Conservation (phyloP, 306 rosid species). For the Casuarina equisetifolia region DNA sequence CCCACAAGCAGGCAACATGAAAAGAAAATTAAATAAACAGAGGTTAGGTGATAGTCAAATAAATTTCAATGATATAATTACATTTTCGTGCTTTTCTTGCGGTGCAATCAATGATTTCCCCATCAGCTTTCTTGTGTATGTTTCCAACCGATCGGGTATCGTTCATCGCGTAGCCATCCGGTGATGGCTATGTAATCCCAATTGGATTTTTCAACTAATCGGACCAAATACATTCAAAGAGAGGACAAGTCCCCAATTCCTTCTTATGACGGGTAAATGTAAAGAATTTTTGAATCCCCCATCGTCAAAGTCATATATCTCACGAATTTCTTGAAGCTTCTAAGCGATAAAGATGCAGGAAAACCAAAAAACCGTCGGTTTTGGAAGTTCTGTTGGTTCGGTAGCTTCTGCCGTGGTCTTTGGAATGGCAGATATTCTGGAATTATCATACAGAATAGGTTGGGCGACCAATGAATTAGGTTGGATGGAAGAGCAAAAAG, state of each 20-base stretch:
- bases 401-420: not conserved
- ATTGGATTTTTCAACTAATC: not conserved
- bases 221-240: not conserved
- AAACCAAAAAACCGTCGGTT: not conserved
- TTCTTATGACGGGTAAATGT: not conserved
- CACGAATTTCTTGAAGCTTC: conserved; percentile 8
- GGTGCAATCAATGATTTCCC: not conserved
- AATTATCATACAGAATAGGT: not conserved
- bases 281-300: not conserved
- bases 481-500: not conserved
- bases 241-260: not conserved
- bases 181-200: not conserved
- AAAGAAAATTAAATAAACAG: not conserved
- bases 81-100: not conserved
- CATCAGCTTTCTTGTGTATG: not conserved
- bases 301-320: not conserved
- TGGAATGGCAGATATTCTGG: not conserved
- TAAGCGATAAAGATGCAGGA: not conserved
- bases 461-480: conserved; percentile 8
- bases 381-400: not conserved
- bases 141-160: not conserved
- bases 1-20: not conserved
- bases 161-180: too few relatives aligned
- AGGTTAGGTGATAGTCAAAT: too few relatives aligned
- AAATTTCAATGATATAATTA: not conserved